phyloP scores from a whole-genome alignment of 805 yeast genomes.

The Debaryomyces tyrocola region DNA sequence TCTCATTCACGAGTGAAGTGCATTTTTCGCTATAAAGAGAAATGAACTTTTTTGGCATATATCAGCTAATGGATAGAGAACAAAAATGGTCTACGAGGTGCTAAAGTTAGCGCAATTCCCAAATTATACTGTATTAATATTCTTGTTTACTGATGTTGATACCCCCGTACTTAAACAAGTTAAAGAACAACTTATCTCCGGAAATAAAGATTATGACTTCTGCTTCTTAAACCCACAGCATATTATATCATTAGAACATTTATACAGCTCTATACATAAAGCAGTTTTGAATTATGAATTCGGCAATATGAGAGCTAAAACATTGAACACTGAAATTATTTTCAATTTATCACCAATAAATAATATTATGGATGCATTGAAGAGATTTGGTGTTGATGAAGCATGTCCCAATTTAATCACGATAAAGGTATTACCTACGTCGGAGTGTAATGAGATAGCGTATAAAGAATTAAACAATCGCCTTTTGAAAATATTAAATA shows the following conservation, averaged over 20 bases:
- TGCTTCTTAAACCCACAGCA: slow-evolving; percentile 65
- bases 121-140: slow-evolving; percentile 32
- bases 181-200: slow-evolving; percentile 43
- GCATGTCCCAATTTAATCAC: slow-evolving; percentile 47
- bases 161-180: slow-evolving; percentile 40
- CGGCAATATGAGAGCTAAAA: slow-evolving; percentile 57
- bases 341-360: slow-evolving; percentile 68
- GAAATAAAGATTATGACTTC: slow-evolving; percentile 51
- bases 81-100: slow-evolving; percentile 4
- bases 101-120: slow-evolving; percentile 49
- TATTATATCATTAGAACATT: slow-evolving; percentile 60
- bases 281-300: slow-evolving; percentile 52
- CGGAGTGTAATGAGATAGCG: slow-evolving; percentile 13
- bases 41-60: background rate
- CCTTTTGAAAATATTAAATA: slow-evolving; percentile 17
- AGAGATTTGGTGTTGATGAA: slow-evolving; percentile 66
- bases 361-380: slow-evolving; percentile 70
- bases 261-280: slow-evolving; percentile 59
- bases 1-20: background rate
- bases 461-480: slow-evolving; percentile 36
- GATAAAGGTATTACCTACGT: slow-evolving; percentile 43
- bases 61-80: background rate
- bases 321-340: slow-evolving; percentile 70
- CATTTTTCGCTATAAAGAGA: background rate
- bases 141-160: slow-evolving; percentile 47